These are phyloP conservation scores for Platanus orientalis DNA, from an alignment of 164 flowering plant genomes.

Conservation along the genomic window DNA sequence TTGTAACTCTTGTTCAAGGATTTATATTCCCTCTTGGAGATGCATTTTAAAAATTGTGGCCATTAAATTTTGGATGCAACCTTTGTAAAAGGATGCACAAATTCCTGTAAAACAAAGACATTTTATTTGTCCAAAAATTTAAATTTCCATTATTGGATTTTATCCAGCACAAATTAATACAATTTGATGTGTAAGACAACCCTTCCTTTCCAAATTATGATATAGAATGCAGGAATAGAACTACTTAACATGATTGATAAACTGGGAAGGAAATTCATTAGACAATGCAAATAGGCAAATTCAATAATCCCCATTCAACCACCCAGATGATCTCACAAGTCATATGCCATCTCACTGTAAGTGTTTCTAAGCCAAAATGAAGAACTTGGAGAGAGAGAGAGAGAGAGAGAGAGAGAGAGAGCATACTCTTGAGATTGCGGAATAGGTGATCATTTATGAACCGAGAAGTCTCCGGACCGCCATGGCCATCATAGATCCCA, in stretches of 20 bases:
- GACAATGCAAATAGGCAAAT: neutral
- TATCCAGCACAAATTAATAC: too few species aligned
- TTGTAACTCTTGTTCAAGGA: neutral
- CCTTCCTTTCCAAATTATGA: too few species aligned
- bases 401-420: constrained; percentile 4
- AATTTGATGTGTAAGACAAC: too few species aligned
- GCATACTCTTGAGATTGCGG: constrained; percentile 66
- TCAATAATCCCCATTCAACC: too few species aligned
- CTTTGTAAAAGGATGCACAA: neutral
- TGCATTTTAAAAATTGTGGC: neutral
- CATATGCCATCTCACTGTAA: too few species aligned
- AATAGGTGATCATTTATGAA: constrained; percentile 65
- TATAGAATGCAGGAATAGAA: neutral
- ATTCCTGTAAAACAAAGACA: neutral
- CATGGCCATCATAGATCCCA: constrained; percentile 95
- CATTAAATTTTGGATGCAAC: neutral
- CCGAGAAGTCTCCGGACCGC: constrained; percentile 86
- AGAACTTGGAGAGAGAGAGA: neutral
- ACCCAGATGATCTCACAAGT: too few species aligned
- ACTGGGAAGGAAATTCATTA: neutral
- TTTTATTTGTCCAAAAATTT: too few species aligned
- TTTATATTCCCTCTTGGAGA: neutral
- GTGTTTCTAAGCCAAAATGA: too few species aligned
- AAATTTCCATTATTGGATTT: too few species aligned
- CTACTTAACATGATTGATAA: neutral